Evolutionary conservation across 768 basidiomycete genomes (phyloP), one percentile per base, ranked within the genome.

Genomic region (Collybia sp.): DNA sequence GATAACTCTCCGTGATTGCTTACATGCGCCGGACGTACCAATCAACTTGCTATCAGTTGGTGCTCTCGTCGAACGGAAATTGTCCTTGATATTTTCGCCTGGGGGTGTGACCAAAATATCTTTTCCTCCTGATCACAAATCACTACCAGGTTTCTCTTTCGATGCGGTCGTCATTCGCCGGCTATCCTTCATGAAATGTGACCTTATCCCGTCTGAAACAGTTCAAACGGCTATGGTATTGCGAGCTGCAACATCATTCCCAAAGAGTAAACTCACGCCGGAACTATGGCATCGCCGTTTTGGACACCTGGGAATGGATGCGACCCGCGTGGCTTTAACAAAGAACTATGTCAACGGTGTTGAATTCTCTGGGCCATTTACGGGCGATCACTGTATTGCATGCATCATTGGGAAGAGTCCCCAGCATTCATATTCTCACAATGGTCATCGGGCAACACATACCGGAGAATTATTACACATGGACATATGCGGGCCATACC

Each of bases 401-500:
- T 65, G 60, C 42, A 41, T 63, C 18, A 48, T 63, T 44, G 58
- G 61, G 1, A 61, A 63, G 31, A 42, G 47, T 36, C 48, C 60
- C 30, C 53, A 51, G 17, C 47, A 17, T 11, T 50, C 55, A 0
- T 55, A 52, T 40, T 1, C 45, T 13, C 40, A 52, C 19, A 33
- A 49, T 12, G 50, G 32, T 6, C 13, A 47, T 36, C 46, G 47
- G 11, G 55, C 57, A 0, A 2, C 8, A 0, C 5, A 41, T 0
- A 17, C 59, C 11, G 51, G 59, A 1, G 54, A 62, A 0, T 46
- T 62, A 0, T 39, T 63, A 0, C 64, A 66, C 15, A 54, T 58
- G n/a, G 58, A 63, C 30, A 47, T 44, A 0, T 61, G 55, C 43
- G 62, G 60, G 0, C 63, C 61, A 0, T 64, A 56, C 13, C 57